A percentile compares a stretch with the other conserved stretches of the same genome.
Conservation (phyloP, 257 asterid species). For the Petunia secreta region DNA sequence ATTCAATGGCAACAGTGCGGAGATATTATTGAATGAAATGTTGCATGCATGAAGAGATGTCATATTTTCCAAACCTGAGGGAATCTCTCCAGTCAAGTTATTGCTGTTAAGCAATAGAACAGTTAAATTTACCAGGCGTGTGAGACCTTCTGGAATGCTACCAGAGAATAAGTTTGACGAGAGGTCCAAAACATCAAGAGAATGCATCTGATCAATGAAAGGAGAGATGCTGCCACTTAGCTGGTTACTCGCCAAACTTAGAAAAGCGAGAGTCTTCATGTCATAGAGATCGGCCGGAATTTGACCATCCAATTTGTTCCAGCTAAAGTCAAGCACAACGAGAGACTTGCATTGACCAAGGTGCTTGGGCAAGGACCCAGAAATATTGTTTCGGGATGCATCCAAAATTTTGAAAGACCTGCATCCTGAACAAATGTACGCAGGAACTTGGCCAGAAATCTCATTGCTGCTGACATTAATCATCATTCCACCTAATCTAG, state of each 20-base stretch:
- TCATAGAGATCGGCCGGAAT: slow-evolving; percentile 64
- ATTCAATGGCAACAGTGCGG: slow-evolving; percentile 59
- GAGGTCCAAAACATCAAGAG: slow-evolving; percentile 70
- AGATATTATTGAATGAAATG: slow-evolving; percentile 74
- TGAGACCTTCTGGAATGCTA: slow-evolving; percentile 65
- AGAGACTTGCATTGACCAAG: slow-evolving; percentile 57
- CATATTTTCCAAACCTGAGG: slow-evolving; percentile 47
- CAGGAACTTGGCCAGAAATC: slow-evolving; percentile 62
- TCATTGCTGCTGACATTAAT: slow-evolving; percentile 59
- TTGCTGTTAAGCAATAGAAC: slow-evolving; percentile 71
- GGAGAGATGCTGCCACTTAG: slow-evolving; percentile 67
- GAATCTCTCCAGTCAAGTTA: slow-evolving; percentile 72
- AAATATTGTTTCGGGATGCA: slow-evolving; percentile 60
- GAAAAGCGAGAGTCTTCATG: slow-evolving; percentile 55
- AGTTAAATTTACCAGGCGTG: slow-evolving; percentile 54
- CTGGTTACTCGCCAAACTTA: slow-evolving; percentile 68
- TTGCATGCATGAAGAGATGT: slow-evolving; percentile 57
- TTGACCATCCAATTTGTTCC: slow-evolving; percentile 63
- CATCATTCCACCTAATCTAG: slow-evolving; percentile 52
- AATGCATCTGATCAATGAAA: slow-evolving; percentile 55
- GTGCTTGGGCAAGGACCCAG: slow-evolving; percentile 58
- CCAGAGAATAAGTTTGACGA: slow-evolving; percentile 69
- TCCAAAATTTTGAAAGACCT: slow-evolving; percentile 57
- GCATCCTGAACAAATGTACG: slow-evolving; percentile 55
- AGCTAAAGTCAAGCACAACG: slow-evolving; percentile 59